Conservation (phyloP, 139 green algal genomes). For the Chlorella sp. region DNA sequence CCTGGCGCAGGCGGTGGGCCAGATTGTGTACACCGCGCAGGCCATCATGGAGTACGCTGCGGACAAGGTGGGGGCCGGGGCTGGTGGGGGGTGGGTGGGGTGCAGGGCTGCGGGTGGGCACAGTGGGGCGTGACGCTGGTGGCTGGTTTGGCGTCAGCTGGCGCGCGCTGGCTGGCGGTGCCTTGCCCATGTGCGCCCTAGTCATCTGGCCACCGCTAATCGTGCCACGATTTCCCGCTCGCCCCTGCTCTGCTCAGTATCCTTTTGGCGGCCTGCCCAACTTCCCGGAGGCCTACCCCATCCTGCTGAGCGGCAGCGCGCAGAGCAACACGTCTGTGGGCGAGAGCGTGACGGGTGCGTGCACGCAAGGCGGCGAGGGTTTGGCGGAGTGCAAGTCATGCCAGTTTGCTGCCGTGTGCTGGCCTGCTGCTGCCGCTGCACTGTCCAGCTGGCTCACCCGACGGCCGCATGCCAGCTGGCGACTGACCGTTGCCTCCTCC, state of each 20-base stretch:
- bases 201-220: too few relatives aligned
- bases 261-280: constrained; percentile 43
- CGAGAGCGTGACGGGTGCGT: constrained; percentile 14
- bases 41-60: constrained; percentile 36
- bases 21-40: constrained; percentile 37
- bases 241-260: constrained; percentile 10
- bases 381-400: too few relatives aligned
- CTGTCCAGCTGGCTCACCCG: background rate
- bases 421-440: background rate
- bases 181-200: too few relatives aligned
- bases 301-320: constrained; percentile 33
- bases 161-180: too few relatives aligned
- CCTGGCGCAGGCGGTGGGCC: constrained; percentile 17
- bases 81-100: too few relatives aligned
- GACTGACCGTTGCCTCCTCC: background rate
- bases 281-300: constrained; percentile 46
- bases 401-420: too few relatives aligned
- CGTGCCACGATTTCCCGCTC: background rate
- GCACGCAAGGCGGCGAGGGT: too few relatives aligned
- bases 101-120: background rate
- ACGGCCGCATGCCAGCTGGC: too few relatives aligned
- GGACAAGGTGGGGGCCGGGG: constrained; percentile 1
- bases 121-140: too few relatives aligned
- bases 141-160: too few relatives aligned
- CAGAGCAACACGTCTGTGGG: constrained; percentile 27